Evolutionary conservation across 2,329 filamentous ascomycete genomes (phyloP).

Genomic region (Aspergillus pseudoterreus): DNA sequence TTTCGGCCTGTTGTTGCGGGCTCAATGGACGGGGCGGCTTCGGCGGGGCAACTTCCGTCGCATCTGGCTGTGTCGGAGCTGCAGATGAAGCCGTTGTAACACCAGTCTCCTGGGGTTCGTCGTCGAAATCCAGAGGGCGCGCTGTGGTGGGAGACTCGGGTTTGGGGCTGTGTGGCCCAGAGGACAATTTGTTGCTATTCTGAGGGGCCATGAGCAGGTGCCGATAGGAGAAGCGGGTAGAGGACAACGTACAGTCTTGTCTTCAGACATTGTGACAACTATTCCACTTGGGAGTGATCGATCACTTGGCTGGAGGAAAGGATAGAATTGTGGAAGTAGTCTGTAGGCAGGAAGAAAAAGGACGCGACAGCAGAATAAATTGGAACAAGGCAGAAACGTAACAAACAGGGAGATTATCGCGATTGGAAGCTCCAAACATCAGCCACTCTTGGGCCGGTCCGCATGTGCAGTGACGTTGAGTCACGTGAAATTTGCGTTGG

Average conservation of each 20-base stretch:
- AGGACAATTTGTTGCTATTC: constrained; percentile 34
- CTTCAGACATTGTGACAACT: constrained; percentile 30
- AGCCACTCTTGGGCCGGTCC: constrained; percentile 9
- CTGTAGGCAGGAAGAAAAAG: constrained; percentile 5
- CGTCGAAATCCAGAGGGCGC: constrained; percentile 55
- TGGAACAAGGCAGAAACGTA: constrained; percentile 19
- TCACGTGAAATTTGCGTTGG: constrained; percentile 10
- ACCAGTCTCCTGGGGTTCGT: constrained; percentile 49
- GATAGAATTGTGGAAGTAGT: constrained; percentile 9
- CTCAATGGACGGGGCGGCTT: constrained; percentile 83
- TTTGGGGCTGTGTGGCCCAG: constrained; percentile 31
- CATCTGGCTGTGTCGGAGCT: constrained; percentile 24
- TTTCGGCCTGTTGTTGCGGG: constrained; percentile 78
- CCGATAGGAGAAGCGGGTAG: constrained; percentile 1
- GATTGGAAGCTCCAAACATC: constrained; percentile 14
- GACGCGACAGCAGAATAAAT: constrained; percentile 18
- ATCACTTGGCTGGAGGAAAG: background rate
- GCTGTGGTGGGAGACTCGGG: constrained; percentile 55
- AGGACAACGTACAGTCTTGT: constrained; percentile 29
- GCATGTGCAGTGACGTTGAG: constrained; percentile 16
- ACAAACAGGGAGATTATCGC: constrained; percentile 9
- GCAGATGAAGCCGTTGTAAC: constrained; percentile 23
- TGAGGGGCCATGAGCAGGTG: constrained; percentile 21
- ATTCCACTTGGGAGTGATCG: background rate
- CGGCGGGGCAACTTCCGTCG: constrained; percentile 53